Base-by-base conservation (phyloP, 108 stramenopile species). In the Nitzschia palea region DNA sequence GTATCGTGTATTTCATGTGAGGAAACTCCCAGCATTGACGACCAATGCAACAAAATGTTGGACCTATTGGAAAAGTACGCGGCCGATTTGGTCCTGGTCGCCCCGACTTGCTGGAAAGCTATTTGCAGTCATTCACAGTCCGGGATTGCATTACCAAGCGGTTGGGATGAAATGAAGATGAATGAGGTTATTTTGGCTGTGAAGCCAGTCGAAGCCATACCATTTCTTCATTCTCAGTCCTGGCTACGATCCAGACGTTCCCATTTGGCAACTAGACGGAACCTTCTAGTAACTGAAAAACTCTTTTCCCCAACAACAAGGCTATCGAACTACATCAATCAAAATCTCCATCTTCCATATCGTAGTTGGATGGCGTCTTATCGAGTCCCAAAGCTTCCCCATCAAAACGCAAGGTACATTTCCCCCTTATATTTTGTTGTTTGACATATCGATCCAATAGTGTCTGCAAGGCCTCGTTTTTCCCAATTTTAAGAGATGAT, bases 61-160 rank as follows among this genome's bases (percentile, higher is more conserved):
- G 65, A 65, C 14, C 54, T 70, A 47, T 53, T 94, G 8, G 67
- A 61, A 44, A 62, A 61, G 0, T 94, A 84, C 71, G 45, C 77
- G 22, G 72, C 79, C 22, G 92, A 94, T 69, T 52, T 94, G 6
- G 73, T 89, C 26, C 14, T 94, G 15, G 79, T 88, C 28, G 89
- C 92, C 26, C 89, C 92, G 4, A 85, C 85, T 26, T 89, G 80
- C 61, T 48, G 47, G 47, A 76, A 76, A 44, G 59, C 26, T 10
- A 40, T 73, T 28, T n/a, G n/a, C n/a, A n/a, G n/a, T n/a, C n/a
- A n/a, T n/a, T n/a, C n/a, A n/a, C 30, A 40, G 9, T 20, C 56
- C 2, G 31, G 33, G 35, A 67, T 85, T 34, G 9, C 62, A 9
- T 42, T 85, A 22, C 85, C 87, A 1, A 23, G 59, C 3, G 52